Evolutionary conservation across 2,329 filamentous ascomycete genomes (phyloP).

Genomic region (Decorospora gaudefroyi): DNA sequence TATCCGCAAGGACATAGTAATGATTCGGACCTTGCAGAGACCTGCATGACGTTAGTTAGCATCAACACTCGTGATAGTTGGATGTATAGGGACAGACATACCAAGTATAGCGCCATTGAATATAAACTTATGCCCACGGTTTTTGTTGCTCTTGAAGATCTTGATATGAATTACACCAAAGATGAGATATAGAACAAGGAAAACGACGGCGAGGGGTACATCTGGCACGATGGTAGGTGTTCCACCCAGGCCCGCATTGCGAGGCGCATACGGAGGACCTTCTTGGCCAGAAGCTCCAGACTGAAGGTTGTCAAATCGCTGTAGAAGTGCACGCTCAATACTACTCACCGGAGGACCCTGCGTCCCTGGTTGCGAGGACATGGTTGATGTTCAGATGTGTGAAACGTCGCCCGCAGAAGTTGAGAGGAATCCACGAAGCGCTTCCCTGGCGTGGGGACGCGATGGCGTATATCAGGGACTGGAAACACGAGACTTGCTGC

Average conservation of each 20-base stretch:
- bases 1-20: conserved; percentile 51
- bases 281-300: conserved; percentile 4
- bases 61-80: neutral
- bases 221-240: conserved; percentile 43
- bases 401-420: conserved; percentile 7
- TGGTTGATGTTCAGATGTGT: conserved; percentile 7
- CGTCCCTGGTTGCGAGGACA: conserved; percentile 18
- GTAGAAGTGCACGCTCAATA: neutral
- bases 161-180: conserved; percentile 50
- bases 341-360: conserved; percentile 15
- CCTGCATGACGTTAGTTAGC: conserved; percentile 33
- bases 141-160: conserved; percentile 49
- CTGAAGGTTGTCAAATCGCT: conserved; percentile 15
- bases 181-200: conserved; percentile 50
- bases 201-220: conserved; percentile 49
- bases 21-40: conserved; percentile 52
- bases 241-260: conserved; percentile 35
- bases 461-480: conserved; percentile 30
- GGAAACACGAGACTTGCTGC: conserved; percentile 13
- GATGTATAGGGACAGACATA: conserved; percentile 16
- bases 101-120: conserved; percentile 51
- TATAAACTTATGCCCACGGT: conserved; percentile 51
- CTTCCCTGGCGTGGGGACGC: conserved; percentile 6
- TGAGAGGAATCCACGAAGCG: conserved; percentile 14
- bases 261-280: conserved; percentile 40